Conservation (phyloP, 495 filamentous ascomycete species). For the Aspergillus wentii region DNA sequence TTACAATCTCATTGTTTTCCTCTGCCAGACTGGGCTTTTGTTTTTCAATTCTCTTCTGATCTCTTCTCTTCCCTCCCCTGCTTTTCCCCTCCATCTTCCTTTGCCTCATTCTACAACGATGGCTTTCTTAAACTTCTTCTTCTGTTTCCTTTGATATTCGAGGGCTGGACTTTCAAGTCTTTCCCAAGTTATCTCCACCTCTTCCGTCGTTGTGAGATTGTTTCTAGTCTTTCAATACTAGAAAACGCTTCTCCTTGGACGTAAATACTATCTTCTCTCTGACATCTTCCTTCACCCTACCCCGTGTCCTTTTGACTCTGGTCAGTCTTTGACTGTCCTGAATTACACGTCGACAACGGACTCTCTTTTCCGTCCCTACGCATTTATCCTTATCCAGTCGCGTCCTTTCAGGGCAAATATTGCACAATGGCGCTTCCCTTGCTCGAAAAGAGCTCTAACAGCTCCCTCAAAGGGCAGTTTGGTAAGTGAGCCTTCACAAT, state of each 20-base stretch:
- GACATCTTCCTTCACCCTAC: too few relatives aligned
- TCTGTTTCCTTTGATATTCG: not conserved
- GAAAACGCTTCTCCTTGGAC: not conserved
- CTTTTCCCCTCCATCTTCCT: not conserved
- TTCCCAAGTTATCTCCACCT: conserved; percentile 7
- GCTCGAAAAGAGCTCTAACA: conserved; percentile 9
- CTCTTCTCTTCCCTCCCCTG: not conserved
- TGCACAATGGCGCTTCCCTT: conserved; percentile 15
- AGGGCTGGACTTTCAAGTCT: conserved; percentile 10
- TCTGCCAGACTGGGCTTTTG: not conserved
- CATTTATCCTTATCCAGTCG: not conserved
- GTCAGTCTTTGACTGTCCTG: too few relatives aligned
- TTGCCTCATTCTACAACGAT: not conserved
- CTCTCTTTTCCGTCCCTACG: not conserved
- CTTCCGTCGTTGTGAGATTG: not conserved
- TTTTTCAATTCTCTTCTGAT: not conserved
- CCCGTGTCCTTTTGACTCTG: too few relatives aligned
- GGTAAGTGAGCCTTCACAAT: conserved; percentile 10
- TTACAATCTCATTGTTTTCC: not conserved
- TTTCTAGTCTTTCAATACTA: conserved; percentile 1
- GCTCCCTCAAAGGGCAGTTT: conserved; percentile 5
- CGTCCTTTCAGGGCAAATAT: not conserved
- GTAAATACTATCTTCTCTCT: too few relatives aligned
- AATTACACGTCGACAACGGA: too few relatives aligned
- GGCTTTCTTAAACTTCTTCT: not conserved